Evolutionary conservation across 2,329 filamentous ascomycete species (phyloP).

Genomic region (Fusarium chaquense): DNA sequence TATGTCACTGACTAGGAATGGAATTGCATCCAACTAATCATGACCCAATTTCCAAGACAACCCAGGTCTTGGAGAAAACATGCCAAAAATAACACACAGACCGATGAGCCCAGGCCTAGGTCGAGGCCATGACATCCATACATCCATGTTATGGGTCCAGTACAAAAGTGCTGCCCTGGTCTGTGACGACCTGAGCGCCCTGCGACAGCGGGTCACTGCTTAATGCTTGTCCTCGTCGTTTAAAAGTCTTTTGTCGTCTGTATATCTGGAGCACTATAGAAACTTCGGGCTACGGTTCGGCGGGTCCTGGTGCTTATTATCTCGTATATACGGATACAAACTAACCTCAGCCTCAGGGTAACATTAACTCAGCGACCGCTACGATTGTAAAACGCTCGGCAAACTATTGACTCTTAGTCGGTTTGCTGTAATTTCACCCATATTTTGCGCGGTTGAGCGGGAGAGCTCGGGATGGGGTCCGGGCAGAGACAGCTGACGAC

Average conservation of each 20-base stretch:
- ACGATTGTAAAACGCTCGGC: not conserved
- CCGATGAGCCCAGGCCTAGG: not conserved
- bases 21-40: slow-evolving; percentile 6
- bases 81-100: slow-evolving; percentile 39
- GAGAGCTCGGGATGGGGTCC: not conserved
- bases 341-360: not conserved
- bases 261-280: not conserved
- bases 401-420: not conserved
- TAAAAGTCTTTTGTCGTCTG: not conserved
- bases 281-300: not conserved
- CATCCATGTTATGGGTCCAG: slow-evolving; percentile 6
- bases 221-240: slow-evolving; percentile 9
- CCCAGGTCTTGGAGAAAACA: not conserved
- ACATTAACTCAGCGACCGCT: not conserved
- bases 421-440: not conserved
- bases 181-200: slow-evolving; percentile 20
- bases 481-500: not conserved
- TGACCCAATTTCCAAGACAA: slow-evolving; percentile 16
- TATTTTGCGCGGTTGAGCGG: not conserved
- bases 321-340: not conserved
- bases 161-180: slow-evolving; percentile 2
- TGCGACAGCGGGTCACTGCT: slow-evolving; percentile 16
- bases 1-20: not conserved
- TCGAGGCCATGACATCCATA: not conserved
- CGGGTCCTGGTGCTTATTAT: not conserved